Base-by-base conservation (phyloP, 164 flowering plant genomes). In the Vitis amurensis region DNA sequence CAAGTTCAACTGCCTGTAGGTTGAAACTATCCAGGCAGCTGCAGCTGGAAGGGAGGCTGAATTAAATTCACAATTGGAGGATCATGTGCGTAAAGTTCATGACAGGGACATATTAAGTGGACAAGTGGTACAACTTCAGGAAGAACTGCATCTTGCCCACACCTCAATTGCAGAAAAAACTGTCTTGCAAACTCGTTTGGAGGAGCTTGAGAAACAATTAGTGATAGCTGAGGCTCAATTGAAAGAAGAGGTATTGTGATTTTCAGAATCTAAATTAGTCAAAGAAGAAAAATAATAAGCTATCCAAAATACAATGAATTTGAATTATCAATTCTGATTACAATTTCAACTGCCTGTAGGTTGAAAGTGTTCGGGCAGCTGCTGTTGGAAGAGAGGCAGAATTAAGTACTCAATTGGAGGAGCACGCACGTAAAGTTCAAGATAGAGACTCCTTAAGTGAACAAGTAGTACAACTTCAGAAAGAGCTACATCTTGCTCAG, bases 201-300 rank as follows among this genome's bases (percentile, higher is more conserved):
- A 69, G 63, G 92, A 89, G 70, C 88, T 95, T 56, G 92, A 90
- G 70, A 80, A 86, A 47, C 74, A 85, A 63, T 66, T 87, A 51
- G 57, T 60, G 56, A 75, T 63, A 67, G 79, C 82, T 47, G 90
- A 94, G 81, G 74, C 84, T 63, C 78, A 37, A 55, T 57, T 79
- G 48, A 86, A 84, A 73, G 84, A 87, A 74, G 90, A 89, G 97
- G 94, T 92, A 79, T 8, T 59, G 60, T 68, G 48, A 50, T 61
- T 6, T 2, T 59, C 53, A 19, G 52, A 9, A 44, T 15, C 49
- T 14, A 44, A 63, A 30, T 1, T 23, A 64, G 37, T 9, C 13
- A 31, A 14, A 51, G 31, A 56, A 57, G 15, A 51, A n/a, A 14
- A n/a, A 29, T 11, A 55, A 50, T 19, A 30, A 60, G n/a, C 13